Evolutionary conservation across 441 rosid genomes (phyloP), one percentile per base, ranked within the genome.

Genomic region (Breynia disticha): DNA sequence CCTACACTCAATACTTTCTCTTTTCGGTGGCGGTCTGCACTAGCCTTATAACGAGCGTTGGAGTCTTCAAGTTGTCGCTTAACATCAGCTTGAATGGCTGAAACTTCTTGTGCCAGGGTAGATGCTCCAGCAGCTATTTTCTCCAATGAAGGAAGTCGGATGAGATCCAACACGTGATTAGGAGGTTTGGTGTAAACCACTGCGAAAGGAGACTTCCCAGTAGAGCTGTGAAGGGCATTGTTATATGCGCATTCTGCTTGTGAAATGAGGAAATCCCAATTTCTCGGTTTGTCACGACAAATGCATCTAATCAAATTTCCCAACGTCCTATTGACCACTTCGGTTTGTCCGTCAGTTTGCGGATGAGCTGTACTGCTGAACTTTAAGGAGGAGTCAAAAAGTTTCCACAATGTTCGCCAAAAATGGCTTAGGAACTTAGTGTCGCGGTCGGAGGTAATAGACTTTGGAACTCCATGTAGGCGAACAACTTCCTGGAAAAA

Each of bases 381-480:
- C n/a, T n/a, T n/a, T n/a, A n/a, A n/a, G n/a, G n/a, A n/a, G 1
- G 18, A 38, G 7, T 15, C 50, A 59, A 37, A 59, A 0, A 38
- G 3, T 11, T 21, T 2, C 22, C 38, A 50, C 19, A 59, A 20
- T 7, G 48, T 41, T 9, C 11, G 19, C 20, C 11, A 19, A 46
- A 61, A 61, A 10, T 43, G 57, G 17, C 10, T 45, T 1, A 54
- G 49, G 37, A 38, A 62, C 10, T 16, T 62, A 15, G 12, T 24
- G 11, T 61, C 24, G 0, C 18, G 0, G 9, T 61, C 0, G 0
- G 0, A 61, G 21, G 48, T 48, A n/a, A 61, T 61, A 19, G 53
- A 44, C 16, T 53, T 28, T 1, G 37, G 52, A 0, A 62, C 55
- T 7, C 42, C 49, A 54, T 48, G n/a, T 20, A n/a, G 2, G 8